Evolutionary conservation across 140 eudicot genomes (phyloP).

Genomic region (Stevia rebaudiana): DNA sequence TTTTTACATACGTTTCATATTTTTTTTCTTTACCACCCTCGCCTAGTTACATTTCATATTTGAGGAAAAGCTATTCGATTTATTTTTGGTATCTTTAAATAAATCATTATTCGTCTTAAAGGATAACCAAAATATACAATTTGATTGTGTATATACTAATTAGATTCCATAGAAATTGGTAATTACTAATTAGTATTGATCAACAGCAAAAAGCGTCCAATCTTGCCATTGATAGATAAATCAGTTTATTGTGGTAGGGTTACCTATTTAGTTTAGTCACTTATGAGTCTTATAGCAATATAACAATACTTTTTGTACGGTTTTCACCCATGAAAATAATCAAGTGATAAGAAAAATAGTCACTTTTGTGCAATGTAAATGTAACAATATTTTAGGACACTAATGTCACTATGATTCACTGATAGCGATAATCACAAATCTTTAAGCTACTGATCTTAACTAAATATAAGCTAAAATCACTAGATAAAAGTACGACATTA

Average conservation of each 20-base stretch:
- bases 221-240: background rate
- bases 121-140: background rate
- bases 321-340: background rate
- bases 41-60: no score
- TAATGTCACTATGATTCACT: background rate
- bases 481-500: no score
- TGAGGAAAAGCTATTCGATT: no score
- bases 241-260: conserved; percentile 5
- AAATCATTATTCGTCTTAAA: no score
- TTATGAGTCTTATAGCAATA: no score
- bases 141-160: background rate
- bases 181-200: background rate
- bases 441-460: no score
- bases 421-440: no score
- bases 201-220: background rate
- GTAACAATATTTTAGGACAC: background rate
- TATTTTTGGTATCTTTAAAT: no score
- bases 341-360: background rate
- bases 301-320: no score
- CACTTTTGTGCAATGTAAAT: background rate
- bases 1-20: no score
- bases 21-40: no score
- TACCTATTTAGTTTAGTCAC: background rate
- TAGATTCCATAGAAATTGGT: background rate
- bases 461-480: no score